phyloP scores from a whole-genome alignment of 345 rosid species.

The Aquilaria malaccensis region DNA sequence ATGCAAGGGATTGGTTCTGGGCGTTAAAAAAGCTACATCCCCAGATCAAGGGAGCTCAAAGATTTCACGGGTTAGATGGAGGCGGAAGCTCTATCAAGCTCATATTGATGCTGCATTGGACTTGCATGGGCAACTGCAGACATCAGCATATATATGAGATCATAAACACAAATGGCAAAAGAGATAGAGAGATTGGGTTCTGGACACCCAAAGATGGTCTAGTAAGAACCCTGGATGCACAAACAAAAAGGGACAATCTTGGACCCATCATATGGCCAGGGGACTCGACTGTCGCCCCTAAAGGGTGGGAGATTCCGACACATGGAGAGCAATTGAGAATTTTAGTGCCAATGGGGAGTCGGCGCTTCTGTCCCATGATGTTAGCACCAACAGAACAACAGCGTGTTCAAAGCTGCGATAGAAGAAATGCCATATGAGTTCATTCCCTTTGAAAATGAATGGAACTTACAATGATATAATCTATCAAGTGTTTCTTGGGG shows the following conservation, averaged over 20 bases:
- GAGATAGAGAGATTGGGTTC: constrained; percentile 24
- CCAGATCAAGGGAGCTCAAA: constrained; percentile 9
- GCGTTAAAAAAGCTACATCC: constrained; percentile 16
- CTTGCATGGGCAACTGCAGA: constrained; percentile 27
- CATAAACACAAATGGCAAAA: constrained; percentile 25
- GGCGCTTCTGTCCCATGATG: constrained; percentile 6
- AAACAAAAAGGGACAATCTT: not conserved
- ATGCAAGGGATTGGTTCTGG: constrained; percentile 20
- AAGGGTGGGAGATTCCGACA: constrained; percentile 30
- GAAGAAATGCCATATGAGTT: constrained; percentile 22
- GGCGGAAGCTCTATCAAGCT: constrained; percentile 6
- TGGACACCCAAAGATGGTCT: constrained; percentile 25
- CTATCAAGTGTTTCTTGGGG: constrained; percentile 11
- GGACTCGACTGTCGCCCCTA: constrained; percentile 20
- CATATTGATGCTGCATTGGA: constrained; percentile 13
- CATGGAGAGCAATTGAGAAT: constrained; percentile 29
- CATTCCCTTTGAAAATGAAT: not conserved
- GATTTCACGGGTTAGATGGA: constrained; percentile 20
- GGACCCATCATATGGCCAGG: constrained; percentile 41
- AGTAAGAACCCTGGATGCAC: not conserved
- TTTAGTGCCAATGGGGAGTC: constrained; percentile 34
- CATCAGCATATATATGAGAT: constrained; percentile 32
- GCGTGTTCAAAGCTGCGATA: constrained; percentile 23
- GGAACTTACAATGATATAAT: constrained; percentile 21
- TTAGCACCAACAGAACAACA: not conserved